Conservation (phyloP, 345 rosid genomes). For the Isatis tinctoria region DNA sequence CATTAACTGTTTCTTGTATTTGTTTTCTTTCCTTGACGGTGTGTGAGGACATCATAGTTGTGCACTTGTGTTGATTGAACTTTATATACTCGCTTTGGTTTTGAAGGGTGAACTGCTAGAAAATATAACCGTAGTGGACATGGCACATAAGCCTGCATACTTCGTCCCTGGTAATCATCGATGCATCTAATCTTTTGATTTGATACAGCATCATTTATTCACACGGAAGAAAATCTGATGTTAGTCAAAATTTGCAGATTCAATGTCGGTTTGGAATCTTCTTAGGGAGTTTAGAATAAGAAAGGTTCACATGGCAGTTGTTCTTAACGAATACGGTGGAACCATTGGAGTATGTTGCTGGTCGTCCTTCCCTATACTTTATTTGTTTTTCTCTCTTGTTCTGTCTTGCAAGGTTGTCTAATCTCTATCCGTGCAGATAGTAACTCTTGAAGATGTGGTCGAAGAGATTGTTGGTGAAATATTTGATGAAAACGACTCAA, state of each 20-base stretch:
- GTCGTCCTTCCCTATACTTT: neutral
- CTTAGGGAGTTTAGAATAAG: slow-evolving; percentile 95
- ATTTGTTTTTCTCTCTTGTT: neutral
- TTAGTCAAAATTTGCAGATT: slow-evolving; percentile 54
- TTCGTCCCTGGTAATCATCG: slow-evolving; percentile 79
- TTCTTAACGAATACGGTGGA: slow-evolving; percentile 97
- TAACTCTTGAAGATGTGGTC: slow-evolving; percentile 86
- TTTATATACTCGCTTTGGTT: slow-evolving; percentile 44
- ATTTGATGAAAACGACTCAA: slow-evolving; percentile 92
- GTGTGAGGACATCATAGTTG: neutral
- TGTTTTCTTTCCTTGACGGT: too few relatives aligned
- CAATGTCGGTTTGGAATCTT: slow-evolving; percentile 99
- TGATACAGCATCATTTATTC: neutral
- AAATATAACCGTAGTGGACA: slow-evolving; percentile 71
- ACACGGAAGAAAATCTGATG: neutral
- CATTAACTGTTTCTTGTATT: neutral
- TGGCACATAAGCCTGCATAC: slow-evolving; percentile 99
- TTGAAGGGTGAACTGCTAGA: slow-evolving; percentile 89
- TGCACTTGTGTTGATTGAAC: slow-evolving; percentile 39
- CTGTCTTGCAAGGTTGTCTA: neutral
- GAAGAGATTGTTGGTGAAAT: slow-evolving; percentile 97
- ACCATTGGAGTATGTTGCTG: slow-evolving; percentile 83
- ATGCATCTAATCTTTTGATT: neutral
- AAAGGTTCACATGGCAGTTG: slow-evolving; percentile 99
- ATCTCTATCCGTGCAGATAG: slow-evolving; percentile 47